Percentiles rank a stretch among this genome's conserved stretches.
Conservation (phyloP, 1,284 basidiomycete genomes). For the Apiotrichum mycotoxinovorans region DNA sequence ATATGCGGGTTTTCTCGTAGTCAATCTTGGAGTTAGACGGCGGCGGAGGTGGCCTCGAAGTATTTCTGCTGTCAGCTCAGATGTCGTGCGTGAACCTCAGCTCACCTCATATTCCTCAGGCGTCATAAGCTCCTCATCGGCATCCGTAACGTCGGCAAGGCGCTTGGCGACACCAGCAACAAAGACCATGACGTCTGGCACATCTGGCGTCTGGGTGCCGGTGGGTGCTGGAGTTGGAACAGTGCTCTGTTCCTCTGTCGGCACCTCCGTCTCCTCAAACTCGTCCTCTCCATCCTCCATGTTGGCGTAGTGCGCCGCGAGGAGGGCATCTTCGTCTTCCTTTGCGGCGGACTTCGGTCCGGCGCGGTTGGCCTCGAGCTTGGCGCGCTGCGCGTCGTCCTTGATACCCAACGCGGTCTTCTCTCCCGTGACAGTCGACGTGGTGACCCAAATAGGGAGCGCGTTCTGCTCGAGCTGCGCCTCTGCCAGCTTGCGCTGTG, state of each 20-base stretch:
- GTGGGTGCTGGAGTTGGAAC: not conserved
- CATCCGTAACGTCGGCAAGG: constrained; percentile 45
- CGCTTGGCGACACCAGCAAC: constrained; percentile 43
- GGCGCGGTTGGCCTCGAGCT: constrained; percentile 5
- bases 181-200: constrained; percentile 13
- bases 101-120: constrained; percentile 47
- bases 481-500: constrained; percentile 65
- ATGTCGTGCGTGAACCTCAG: not conserved
- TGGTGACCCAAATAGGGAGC: constrained; percentile 87
- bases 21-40: not conserved
- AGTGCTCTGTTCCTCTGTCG: not conserved
- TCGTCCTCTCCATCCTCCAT: constrained; percentile 28
- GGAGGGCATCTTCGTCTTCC: constrained; percentile 30
- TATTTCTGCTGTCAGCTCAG: constrained; percentile 4
- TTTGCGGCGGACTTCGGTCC: constrained; percentile 8
- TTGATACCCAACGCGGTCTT: constrained; percentile 71
- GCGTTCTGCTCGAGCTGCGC: constrained; percentile 85
- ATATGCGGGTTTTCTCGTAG: not conserved
- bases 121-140: constrained; percentile 49
- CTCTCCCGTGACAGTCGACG: constrained; percentile 90
- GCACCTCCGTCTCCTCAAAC: constrained; percentile 14
- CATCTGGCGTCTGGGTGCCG: not conserved
- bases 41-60: constrained; percentile 13
- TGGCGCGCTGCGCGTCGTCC: constrained; percentile 19
- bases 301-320: constrained; percentile 32